Conservation (phyloP, 2,329 filamentous ascomycete genomes). For the Cryphonectria carpinicola region DNA sequence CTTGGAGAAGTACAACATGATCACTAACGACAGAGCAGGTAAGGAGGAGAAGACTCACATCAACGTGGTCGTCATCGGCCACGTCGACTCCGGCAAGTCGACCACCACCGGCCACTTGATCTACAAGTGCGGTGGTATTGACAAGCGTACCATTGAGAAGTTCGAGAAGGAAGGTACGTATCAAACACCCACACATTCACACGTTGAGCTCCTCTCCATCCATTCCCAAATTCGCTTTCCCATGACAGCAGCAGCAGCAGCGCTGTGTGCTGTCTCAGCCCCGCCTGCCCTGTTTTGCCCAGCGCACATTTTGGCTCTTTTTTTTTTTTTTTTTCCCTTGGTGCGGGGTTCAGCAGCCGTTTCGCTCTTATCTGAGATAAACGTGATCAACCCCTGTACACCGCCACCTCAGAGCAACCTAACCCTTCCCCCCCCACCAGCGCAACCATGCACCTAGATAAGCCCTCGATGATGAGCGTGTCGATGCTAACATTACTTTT, state of each 20-base stretch:
- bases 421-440: not conserved
- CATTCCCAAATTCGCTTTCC: not conserved
- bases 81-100: conserved; percentile 99
- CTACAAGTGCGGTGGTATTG: conserved; percentile 99
- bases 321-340: conserved; percentile 24
- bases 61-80: conserved; percentile 68
- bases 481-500: conserved; percentile 28
- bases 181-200: not conserved
- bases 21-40: conserved; percentile 39
- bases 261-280: not conserved
- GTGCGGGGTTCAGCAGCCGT: conserved; percentile 28
- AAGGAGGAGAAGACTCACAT: conserved; percentile 96
- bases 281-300: conserved; percentile 27
- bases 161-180: conserved; percentile 92
- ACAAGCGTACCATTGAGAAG: conserved; percentile 99
- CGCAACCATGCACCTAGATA: not conserved
- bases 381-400: conserved; percentile 19
- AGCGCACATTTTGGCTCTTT: conserved; percentile 21
- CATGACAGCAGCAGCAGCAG: not conserved
- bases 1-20: not conserved
- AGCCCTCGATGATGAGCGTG: not conserved
- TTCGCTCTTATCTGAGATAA: conserved; percentile 23
- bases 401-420: not conserved
- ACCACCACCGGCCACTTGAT: conserved; percentile 96
- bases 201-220: not conserved